phyloP scores from a whole-genome alignment of 805 yeast species.

The Metahyphopichia silvanorum region DNA sequence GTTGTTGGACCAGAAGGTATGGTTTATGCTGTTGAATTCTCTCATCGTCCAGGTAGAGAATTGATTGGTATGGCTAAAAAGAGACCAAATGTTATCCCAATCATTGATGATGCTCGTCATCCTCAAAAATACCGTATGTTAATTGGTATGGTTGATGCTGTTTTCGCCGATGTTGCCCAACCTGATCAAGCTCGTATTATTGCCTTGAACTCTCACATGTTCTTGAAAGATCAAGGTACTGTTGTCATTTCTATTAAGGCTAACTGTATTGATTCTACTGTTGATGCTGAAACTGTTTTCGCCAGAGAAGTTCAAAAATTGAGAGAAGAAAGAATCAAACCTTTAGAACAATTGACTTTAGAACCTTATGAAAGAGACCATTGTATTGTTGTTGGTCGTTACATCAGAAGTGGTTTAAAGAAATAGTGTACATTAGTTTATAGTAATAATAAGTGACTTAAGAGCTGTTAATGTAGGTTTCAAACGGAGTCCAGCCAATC shows the following conservation, averaged over 20 bases:
- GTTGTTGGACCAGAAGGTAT: constrained; percentile 99
- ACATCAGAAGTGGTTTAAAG: constrained; percentile 83
- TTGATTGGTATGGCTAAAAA: constrained; percentile 99
- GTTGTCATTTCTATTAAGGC: constrained; percentile 99
- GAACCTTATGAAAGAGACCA: constrained; percentile 99
- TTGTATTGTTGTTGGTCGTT: constrained; percentile 97
- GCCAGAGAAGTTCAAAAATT: constrained; percentile 99
- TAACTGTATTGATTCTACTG: constrained; percentile 99
- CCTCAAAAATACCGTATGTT: constrained; percentile 99
- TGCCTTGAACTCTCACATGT: constrained; percentile 96
- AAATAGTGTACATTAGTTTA: too few relatives aligned
- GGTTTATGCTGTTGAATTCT: constrained; percentile 98
- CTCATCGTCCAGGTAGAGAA: constrained; percentile 99
- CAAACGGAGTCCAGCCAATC: too few relatives aligned
- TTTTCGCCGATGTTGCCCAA: constrained; percentile 99
- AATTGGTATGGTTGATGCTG: constrained; percentile 97
- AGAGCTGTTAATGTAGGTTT: too few relatives aligned
- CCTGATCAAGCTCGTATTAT: constrained; percentile 99
- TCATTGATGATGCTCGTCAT: constrained; percentile 99
- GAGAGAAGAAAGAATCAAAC: constrained; percentile 98
- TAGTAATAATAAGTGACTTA: too few relatives aligned
- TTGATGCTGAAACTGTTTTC: constrained; percentile 98
- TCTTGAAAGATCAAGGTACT: constrained; percentile 97
- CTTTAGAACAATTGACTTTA: constrained; percentile 95
- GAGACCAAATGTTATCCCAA: constrained; percentile 99